These are phyloP conservation scores for Ophiognomonia clavigignenti-juglandacearum DNA, from an alignment of 2,329 filamentous ascomycete species.

Conservation along the genomic window DNA sequence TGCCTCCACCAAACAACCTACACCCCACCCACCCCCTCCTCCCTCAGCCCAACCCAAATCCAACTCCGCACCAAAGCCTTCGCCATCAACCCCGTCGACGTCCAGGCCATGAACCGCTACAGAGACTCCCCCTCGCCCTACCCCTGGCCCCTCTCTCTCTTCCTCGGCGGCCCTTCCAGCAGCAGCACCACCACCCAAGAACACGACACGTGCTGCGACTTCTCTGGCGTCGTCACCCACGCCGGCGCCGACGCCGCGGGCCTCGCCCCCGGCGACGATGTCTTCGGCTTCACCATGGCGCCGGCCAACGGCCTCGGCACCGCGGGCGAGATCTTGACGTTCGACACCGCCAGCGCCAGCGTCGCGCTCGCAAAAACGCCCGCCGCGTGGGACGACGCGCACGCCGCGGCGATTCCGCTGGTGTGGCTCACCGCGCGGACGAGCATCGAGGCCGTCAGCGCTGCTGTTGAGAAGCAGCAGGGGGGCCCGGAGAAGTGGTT, in stretches of 20 bases:
- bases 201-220: conserved; percentile 5
- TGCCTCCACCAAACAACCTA: conserved; percentile 3
- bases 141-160: conserved; percentile 1
- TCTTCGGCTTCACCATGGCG: conserved; percentile 8
- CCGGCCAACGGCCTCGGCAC: conserved; percentile 1
- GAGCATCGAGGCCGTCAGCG: background rate
- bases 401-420: conserved; percentile 1
- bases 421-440: background rate
- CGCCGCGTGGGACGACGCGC: background rate
- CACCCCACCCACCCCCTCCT: background rate
- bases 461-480: background rate
- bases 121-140: background rate
- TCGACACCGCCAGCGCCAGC: background rate
- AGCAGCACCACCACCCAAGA: background rate
- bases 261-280: background rate
- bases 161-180: background rate
- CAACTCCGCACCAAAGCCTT: conserved; percentile 16
- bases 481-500: background rate
- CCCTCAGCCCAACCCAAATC: conserved; percentile 7
- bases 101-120: conserved; percentile 16
- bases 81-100: conserved; percentile 18
- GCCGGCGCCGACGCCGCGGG: background rate
- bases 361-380: background rate
- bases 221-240: conserved; percentile 1
- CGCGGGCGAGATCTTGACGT: background rate